phyloP scores from a whole-genome alignment of 1,139 yeast genomes.

The Ashbya aceris region DNA sequence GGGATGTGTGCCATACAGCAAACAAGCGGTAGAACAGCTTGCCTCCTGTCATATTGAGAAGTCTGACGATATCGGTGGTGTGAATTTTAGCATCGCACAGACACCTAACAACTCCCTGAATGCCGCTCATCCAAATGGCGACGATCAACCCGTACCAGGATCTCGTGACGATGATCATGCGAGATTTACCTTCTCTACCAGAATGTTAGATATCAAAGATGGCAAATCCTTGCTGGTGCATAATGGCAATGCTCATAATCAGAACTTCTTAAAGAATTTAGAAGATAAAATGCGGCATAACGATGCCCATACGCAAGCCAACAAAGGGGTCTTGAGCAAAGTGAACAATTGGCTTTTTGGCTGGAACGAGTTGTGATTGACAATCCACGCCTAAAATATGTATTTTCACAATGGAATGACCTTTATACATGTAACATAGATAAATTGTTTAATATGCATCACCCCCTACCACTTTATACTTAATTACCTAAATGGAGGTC shows the following conservation, averaged over 20 bases:
- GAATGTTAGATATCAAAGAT: slow-evolving; percentile 22
- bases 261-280: slow-evolving; percentile 28
- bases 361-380: slow-evolving; percentile 41
- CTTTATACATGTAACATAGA: slow-evolving; percentile 3
- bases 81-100: slow-evolving; percentile 8
- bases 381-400: not conserved
- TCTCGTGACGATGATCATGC: slow-evolving; percentile 2
- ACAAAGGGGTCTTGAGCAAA: slow-evolving; percentile 22
- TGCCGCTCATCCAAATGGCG: slow-evolving; percentile 7
- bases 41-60: slow-evolving; percentile 46
- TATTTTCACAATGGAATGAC: not conserved
- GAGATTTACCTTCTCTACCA: slow-evolving; percentile 10
- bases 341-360: slow-evolving; percentile 42
- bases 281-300: slow-evolving; percentile 29
- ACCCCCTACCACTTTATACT: not conserved
- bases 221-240: slow-evolving; percentile 28
- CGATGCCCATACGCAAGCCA: slow-evolving; percentile 14
- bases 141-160: slow-evolving; percentile 4
- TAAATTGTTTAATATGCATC: not conserved
- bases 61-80: slow-evolving; percentile 47
- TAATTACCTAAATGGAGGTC: slow-evolving; percentile 8
- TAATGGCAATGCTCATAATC: slow-evolving; percentile 22
- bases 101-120: slow-evolving; percentile 6
- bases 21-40: slow-evolving; percentile 51
- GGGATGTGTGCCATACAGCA: slow-evolving; percentile 69